Percentiles rank a stretch among this genome's conserved stretches.
These are phyloP conservation scores for Ramularia endophylla DNA, from an alignment of 2,329 filamentous ascomycete species.

Conservation along the genomic window DNA sequence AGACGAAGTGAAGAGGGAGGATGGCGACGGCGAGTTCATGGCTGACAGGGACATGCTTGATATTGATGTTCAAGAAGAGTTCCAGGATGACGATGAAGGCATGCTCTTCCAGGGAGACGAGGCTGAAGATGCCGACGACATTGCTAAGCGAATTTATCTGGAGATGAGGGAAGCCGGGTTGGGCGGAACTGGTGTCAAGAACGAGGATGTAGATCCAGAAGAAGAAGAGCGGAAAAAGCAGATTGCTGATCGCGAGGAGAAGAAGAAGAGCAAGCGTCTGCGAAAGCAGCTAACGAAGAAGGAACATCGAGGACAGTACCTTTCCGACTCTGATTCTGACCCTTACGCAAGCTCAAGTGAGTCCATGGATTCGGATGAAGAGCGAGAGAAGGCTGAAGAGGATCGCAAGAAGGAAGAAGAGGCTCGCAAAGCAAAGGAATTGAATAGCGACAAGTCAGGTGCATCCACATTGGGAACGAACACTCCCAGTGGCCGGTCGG, in stretches of 20 bases:
- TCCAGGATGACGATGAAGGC: constrained; percentile 83
- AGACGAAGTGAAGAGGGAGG: constrained; percentile 40
- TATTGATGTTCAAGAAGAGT: constrained; percentile 61
- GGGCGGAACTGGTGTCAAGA: constrained; percentile 53
- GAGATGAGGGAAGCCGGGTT: constrained; percentile 84
- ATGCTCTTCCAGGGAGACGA: constrained; percentile 74
- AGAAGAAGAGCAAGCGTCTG: constrained; percentile 67
- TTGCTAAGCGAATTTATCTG: constrained; percentile 59
- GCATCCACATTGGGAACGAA: constrained; percentile 64
- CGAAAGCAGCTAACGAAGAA: constrained; percentile 77
- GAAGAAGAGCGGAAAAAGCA: constrained; percentile 60
- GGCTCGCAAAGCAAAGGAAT: constrained; percentile 43
- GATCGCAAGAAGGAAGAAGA: constrained; percentile 51
- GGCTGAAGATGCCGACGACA: constrained; percentile 62
- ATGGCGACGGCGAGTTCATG: constrained; percentile 38
- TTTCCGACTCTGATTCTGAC: constrained; percentile 55
- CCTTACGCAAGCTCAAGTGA: constrained; percentile 42
- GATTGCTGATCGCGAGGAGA: constrained; percentile 64
- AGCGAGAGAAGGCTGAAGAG: constrained; percentile 55
- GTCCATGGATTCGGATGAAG: constrained; percentile 59
- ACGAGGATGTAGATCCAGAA: constrained; percentile 49
- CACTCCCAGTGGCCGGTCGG: constrained; percentile 55
- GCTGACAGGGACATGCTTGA: constrained; percentile 61
- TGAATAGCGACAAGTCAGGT: constrained; percentile 46
- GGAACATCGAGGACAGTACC: constrained; percentile 83